Percentiles rank a stretch among this genome's conserved stretches.
phyloP scores from a whole-genome alignment of 176 grass and related monocot genomes.

The Oryza glumipatula region DNA sequence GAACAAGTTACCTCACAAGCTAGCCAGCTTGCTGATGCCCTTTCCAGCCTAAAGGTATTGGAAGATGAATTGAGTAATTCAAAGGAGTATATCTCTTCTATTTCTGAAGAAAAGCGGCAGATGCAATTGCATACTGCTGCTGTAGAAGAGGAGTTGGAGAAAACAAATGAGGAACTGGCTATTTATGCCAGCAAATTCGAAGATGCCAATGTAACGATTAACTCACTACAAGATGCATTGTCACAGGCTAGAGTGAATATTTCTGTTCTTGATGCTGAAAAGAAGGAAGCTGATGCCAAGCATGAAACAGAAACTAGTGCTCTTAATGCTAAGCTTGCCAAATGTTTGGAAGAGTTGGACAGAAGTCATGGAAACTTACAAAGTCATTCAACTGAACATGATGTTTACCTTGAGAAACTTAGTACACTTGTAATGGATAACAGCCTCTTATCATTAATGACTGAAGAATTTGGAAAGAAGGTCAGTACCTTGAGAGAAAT shows the following conservation, averaged over 20 bases:
- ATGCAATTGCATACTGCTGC: constrained; percentile 52
- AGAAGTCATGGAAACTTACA: constrained; percentile 60
- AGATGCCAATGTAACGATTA: constrained; percentile 67
- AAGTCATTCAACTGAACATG: constrained; percentile 61
- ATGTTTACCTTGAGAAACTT: constrained; percentile 72
- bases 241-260: constrained; percentile 57
- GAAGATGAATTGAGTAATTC: constrained; percentile 67
- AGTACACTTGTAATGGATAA: constrained; percentile 64
- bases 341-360: constrained; percentile 71
- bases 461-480: constrained; percentile 78
- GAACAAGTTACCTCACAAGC: constrained; percentile 56
- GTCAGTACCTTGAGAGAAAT: constrained; percentile 67
- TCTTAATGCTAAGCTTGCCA: constrained; percentile 66
- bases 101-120: constrained; percentile 70
- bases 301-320: constrained; percentile 58
- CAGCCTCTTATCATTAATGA: constrained; percentile 52
- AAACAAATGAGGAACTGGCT: constrained; percentile 71
- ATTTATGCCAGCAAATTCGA: constrained; percentile 61
- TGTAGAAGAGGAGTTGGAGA: constrained; percentile 80
- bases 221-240: constrained; percentile 72
- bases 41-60: constrained; percentile 58
- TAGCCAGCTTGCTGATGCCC: constrained; percentile 54
- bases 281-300: constrained; percentile 60
- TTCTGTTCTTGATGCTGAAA: constrained; percentile 58
- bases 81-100: constrained; percentile 67